Evolutionary conservation across 2,329 filamentous ascomycete genomes (phyloP), one percentile per base, ranked within the genome.

Genomic region (Diaporthe capsici): DNA sequence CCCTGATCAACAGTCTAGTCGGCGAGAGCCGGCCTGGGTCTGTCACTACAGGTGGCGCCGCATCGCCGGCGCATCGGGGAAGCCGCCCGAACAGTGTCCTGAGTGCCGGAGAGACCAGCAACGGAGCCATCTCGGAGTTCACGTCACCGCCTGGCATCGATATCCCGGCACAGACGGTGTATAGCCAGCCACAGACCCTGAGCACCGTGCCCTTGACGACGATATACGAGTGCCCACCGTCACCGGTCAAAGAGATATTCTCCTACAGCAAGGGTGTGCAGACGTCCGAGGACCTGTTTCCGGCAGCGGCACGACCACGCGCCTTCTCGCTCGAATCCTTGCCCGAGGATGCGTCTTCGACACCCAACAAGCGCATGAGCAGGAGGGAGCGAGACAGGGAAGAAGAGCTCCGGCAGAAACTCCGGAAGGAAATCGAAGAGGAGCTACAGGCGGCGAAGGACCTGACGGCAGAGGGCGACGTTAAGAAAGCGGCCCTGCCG

Each of bases 221-320:
- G 47, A 90, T 97, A 76, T 95, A 94, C 84, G 96, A 98, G 84
- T 94, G 92, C 78, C 92, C 94, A 2, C 93, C 94, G 1, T 93
- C 92, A 28, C 92, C 93, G 47, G 91, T 93, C 73, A 91, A 93
- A 78, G 97, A 99, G 84, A 89, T 98, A 76, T 95, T 98, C 82
- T 98, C 95, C 72, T 99, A 99, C 88, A 98, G 94, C 88, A 98
- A 98, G 86, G 96, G 93, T 74, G 95, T 98, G 31, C 97, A 99
- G 84, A 98, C 97, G 22, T 92, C 93, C 31, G 94, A 95, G 80
- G 92, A 93, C 77, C 94, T 94, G 91, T 87, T 88, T 25, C 87
- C 88, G 7, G 86, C 88, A 74, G 86, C 89, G 39, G 86, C 88
- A 47, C 87, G 88, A 44, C 85, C 89, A 1, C 88, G 89, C 70